Conservation (phyloP, 1,284 basidiomycete genomes). For the Cutaneotrichosporon curvatum region DNA sequence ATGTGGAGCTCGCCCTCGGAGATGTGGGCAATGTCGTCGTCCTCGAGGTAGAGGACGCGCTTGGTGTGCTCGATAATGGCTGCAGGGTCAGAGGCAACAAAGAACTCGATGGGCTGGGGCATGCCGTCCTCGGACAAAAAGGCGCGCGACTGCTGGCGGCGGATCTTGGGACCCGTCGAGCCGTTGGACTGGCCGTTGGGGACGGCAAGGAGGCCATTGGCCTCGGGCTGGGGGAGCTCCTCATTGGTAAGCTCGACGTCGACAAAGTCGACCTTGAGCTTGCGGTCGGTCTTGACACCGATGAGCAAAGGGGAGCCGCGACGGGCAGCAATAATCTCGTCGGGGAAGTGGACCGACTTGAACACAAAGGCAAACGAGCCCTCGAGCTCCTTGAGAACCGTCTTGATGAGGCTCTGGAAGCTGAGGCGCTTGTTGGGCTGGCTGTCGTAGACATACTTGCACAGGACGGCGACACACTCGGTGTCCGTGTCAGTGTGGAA, state of each 20-base stretch:
- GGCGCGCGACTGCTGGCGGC: slow-evolving; percentile 91
- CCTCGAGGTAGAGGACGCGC: slow-evolving; percentile 96
- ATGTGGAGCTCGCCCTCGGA: slow-evolving; percentile 96
- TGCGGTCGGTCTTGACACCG: slow-evolving; percentile 99
- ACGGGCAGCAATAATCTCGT: slow-evolving; percentile 90
- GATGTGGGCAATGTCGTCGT: slow-evolving; percentile 98
- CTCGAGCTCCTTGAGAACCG: slow-evolving; percentile 95
- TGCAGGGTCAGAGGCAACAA: slow-evolving; percentile 93
- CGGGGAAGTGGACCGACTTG: slow-evolving; percentile 94
- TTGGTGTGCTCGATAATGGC: slow-evolving; percentile 99
- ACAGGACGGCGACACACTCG: slow-evolving; percentile 91
- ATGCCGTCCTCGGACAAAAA: slow-evolving; percentile 98
- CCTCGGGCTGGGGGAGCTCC: slow-evolving; percentile 43
- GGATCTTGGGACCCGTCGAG: slow-evolving; percentile 60
- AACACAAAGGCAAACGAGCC: slow-evolving; percentile 99
- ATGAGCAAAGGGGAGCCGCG: slow-evolving; percentile 95
- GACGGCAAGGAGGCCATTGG: slow-evolving; percentile 62
- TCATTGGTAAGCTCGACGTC: slow-evolving; percentile 88
- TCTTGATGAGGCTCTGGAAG: slow-evolving; percentile 90
- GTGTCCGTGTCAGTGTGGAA: slow-evolving; percentile 98
- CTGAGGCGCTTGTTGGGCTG: slow-evolving; percentile 79
- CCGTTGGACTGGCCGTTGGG: slow-evolving; percentile 57
- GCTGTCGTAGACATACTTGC: slow-evolving; percentile 94
- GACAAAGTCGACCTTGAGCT: slow-evolving; percentile 99
- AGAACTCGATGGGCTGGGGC: slow-evolving; percentile 99